A percentile compares a stretch with the other conserved stretches of the same genome.
phyloP scores from a whole-genome alignment of 257 asterid species.

The Avicennia marina region DNA sequence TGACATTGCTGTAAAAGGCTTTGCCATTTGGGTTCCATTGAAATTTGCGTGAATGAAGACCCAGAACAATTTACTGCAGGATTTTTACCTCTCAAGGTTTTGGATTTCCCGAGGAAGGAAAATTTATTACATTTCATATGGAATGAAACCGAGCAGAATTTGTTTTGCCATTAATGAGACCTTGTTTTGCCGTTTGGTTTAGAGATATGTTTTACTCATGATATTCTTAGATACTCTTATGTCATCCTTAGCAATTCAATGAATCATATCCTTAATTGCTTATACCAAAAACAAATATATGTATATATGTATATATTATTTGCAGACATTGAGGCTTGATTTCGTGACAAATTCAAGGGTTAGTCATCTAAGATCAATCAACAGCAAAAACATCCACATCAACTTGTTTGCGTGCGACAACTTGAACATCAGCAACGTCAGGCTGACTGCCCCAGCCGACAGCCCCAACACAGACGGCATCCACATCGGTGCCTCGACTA shows the following conservation, averaged over 20 bases:
- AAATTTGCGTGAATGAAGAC: background rate
- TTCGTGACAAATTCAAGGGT: constrained; percentile 42
- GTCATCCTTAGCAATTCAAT: no score
- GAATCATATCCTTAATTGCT: no score
- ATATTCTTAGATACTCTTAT: no score
- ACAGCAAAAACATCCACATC: constrained; percentile 54
- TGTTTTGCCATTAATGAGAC: no score
- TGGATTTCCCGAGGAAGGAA: background rate
- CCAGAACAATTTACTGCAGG: background rate
- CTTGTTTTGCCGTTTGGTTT: no score
- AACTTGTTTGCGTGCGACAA: constrained; percentile 41
- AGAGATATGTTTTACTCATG: no score
- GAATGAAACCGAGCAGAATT: background rate
- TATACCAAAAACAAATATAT: no score
- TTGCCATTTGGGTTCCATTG: no score
- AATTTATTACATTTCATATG: background rate
- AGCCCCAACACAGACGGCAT: constrained; percentile 64
- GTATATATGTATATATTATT: no score
- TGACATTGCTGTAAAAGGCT: no score
- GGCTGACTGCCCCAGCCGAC: constrained; percentile 24
- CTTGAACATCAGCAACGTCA: constrained; percentile 28
- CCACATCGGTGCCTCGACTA: constrained; percentile 34
- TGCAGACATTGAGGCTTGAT: constrained; percentile 39
- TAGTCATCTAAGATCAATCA: constrained; percentile 34
- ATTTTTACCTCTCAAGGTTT: background rate